These are phyloP conservation scores for Pseudocercospora crystallina DNA, from an alignment of 2,329 filamentous ascomycete species.

Conservation along the genomic window DNA sequence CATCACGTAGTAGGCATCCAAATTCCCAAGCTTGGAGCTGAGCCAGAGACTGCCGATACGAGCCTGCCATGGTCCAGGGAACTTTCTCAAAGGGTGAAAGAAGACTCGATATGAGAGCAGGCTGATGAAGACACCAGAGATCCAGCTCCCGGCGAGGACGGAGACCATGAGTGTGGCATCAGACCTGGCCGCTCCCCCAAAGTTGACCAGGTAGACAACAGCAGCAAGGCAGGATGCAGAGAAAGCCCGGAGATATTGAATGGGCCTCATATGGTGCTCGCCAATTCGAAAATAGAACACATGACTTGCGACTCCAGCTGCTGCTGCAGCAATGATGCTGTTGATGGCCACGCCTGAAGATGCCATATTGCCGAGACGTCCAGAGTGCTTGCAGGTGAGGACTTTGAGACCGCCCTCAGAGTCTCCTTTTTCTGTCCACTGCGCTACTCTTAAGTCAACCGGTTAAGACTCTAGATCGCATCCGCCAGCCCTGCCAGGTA, in stretches of 20 bases:
- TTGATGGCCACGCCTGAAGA: no score
- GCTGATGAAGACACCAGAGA: conserved; percentile 31
- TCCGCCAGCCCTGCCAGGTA: no score
- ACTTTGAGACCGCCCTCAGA: no score
- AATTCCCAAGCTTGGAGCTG: conserved; percentile 22
- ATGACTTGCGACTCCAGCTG: conserved; percentile 24
- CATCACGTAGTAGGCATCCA: conserved; percentile 32
- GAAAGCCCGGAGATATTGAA: conserved; percentile 22
- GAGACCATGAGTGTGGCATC: conserved; percentile 13
- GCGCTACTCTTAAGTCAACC: no score
- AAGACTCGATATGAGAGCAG: conserved; percentile 39
- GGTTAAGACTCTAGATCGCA: no score
- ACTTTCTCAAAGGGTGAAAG: conserved; percentile 32
- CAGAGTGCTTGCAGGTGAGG: no score
- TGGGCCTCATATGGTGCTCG: conserved; percentile 30
- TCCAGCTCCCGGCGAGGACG: conserved; percentile 19
- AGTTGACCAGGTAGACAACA: conserved; percentile 14
- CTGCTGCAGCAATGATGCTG: conserved; percentile 4
- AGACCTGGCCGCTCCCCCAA: conserved; percentile 1
- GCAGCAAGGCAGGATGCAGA: conserved; percentile 9
- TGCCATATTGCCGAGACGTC: no score
- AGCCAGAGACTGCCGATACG: conserved; percentile 37
- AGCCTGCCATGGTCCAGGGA: conserved; percentile 37
- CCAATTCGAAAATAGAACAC: conserved; percentile 27
- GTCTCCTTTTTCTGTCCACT: no score